phyloP scores from a whole-genome alignment of 495 filamentous ascomycete genomes.

The Penicillium dipodomyicola region DNA sequence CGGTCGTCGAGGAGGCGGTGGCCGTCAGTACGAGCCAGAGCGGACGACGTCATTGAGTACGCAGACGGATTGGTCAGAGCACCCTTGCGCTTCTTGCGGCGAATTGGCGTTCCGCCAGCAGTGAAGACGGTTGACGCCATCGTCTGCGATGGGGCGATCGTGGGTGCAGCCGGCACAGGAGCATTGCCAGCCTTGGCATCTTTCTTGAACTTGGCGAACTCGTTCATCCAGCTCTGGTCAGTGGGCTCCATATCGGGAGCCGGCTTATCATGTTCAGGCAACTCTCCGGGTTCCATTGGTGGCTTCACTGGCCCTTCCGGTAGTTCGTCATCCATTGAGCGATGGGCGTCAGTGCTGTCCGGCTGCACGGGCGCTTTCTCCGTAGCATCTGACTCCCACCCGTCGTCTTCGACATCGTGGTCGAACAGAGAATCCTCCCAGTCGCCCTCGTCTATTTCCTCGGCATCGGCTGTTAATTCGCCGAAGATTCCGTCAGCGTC shows the following conservation, averaged over 20 bases:
- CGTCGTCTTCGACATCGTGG: conserved; percentile 67
- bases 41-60: conserved; percentile 97
- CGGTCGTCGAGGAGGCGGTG: conserved; percentile 79
- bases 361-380: conserved; percentile 60
- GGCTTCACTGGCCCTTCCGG: background rate
- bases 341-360: conserved; percentile 37
- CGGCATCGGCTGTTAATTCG: conserved; percentile 67
- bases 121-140: conserved; percentile 78
- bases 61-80: conserved; percentile 83
- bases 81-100: conserved; percentile 85
- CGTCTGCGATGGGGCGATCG: conserved; percentile 51
- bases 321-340: conserved; percentile 10
- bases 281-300: conserved; percentile 34
- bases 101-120: conserved; percentile 63
- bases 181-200: conserved; percentile 54
- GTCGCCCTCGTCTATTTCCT: conserved; percentile 68
- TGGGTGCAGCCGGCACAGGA: conserved; percentile 39
- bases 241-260: conserved; percentile 44
- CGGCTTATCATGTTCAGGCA: conserved; percentile 45
- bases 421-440: conserved; percentile 60
- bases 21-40: conserved; percentile 85
- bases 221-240: conserved; percentile 77
- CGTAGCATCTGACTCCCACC: conserved; percentile 94
- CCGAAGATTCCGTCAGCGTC: conserved; percentile 76
- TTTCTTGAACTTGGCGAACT: conserved; percentile 88